A percentile compares a stretch with the other conserved stretches of the same genome.
Evolutionary conservation across 148 eudicot genomes (phyloP).

Genomic region (Chenopodium berlandieri): DNA sequence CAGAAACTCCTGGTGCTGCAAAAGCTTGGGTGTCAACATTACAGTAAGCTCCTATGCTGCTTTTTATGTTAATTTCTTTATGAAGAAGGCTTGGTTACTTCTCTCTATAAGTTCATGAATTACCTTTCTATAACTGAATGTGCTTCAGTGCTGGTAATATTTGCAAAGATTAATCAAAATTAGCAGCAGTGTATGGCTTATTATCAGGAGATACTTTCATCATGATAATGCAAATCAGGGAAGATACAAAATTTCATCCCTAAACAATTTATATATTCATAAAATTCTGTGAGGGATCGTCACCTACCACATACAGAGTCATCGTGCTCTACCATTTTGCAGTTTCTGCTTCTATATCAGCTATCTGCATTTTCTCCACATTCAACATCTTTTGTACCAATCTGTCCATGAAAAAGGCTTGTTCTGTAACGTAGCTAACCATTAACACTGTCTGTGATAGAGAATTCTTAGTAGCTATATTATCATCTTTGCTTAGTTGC

Average conservation of each 20-base stretch:
- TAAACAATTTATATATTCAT: neutral
- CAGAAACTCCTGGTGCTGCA: conserved; percentile 98
- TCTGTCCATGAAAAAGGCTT: neutral
- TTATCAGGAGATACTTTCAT: neutral
- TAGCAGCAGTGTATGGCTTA: no score
- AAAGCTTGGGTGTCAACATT: conserved; percentile 96
- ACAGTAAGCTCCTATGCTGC: conserved; percentile 60
- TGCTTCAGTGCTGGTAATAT: no score
- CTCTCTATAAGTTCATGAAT: neutral
- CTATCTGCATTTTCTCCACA: neutral
- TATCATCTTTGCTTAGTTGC: neutral
- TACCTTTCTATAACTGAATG: neutral
- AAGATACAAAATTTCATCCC: neutral
- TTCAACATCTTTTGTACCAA: neutral
- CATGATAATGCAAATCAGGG: neutral
- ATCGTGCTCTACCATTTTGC: neutral
- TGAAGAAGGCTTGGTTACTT: neutral
- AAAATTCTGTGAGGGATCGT: neutral
- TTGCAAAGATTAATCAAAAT: neutral
- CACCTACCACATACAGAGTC: neutral
- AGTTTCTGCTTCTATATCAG: neutral
- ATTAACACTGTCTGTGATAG: neutral
- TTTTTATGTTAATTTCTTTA: conserved; percentile 4
- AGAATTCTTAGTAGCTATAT: neutral
- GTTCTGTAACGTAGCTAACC: neutral